A percentile compares a stretch with the other conserved stretches of the same genome.
Evolutionary conservation across 2,329 filamentous ascomycete species (phyloP).

Genomic region (Phyllosticta citrichinensis): DNA sequence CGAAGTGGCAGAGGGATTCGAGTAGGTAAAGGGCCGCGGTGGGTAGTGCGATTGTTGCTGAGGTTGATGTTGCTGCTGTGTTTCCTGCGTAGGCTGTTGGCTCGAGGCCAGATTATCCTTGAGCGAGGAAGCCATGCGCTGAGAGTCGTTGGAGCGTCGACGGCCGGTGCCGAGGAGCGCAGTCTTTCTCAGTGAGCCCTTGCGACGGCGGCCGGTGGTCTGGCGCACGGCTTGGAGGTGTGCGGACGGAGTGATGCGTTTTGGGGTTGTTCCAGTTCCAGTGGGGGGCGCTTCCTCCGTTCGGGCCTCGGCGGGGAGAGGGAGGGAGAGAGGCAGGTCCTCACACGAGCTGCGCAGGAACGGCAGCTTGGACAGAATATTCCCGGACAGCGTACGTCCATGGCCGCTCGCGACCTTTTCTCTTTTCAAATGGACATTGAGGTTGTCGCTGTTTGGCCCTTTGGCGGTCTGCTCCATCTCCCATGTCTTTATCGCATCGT

Average conservation of each 20-base stretch:
- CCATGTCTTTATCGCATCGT: constrained; percentile 15
- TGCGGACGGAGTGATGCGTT: constrained; percentile 27
- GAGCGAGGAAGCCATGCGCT: constrained; percentile 8
- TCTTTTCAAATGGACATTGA: neutral
- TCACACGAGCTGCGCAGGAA: constrained; percentile 49
- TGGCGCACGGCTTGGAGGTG: constrained; percentile 36
- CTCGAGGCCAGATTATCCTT: constrained; percentile 7
- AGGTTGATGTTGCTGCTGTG: neutral
- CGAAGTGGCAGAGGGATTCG: constrained; percentile 24
- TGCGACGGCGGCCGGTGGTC: constrained; percentile 51
- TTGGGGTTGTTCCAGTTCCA: neutral
- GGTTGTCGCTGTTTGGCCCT: neutral
- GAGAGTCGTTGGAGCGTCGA: constrained; percentile 15
- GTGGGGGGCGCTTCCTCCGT: constrained; percentile 5
- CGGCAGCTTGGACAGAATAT: constrained; percentile 58
- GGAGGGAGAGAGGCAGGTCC: constrained; percentile 11
- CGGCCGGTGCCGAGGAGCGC: constrained; percentile 65
- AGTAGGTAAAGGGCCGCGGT: constrained; percentile 29
- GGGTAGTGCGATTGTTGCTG: neutral
- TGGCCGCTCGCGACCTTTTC: constrained; percentile 22
- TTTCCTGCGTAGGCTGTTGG: constrained; percentile 13
- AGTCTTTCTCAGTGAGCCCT: constrained; percentile 79
- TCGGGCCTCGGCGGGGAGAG: constrained; percentile 12
- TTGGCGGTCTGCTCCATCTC: constrained; percentile 13
- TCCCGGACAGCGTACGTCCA: constrained; percentile 50